These are phyloP conservation scores for Pinus tabuliformis DNA, from an alignment of 75 land plant species.

Conservation along the genomic window DNA sequence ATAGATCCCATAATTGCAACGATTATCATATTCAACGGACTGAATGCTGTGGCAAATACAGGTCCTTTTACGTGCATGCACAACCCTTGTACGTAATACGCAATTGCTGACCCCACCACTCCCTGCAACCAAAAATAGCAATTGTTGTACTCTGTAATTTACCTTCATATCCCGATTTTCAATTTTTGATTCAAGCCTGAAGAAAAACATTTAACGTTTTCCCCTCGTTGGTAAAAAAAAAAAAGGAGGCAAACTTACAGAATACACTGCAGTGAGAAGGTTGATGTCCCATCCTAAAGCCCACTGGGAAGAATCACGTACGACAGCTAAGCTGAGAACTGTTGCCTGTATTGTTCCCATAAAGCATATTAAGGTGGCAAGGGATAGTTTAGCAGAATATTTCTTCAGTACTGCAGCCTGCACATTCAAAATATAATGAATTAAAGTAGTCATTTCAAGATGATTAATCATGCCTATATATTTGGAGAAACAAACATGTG, in stretches of 20 bases:
- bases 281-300: slow-evolving; percentile 56
- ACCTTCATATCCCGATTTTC: background rate
- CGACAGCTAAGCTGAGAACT: slow-evolving; percentile 50
- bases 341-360: slow-evolving; percentile 54
- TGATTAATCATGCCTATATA: no score
- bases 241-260: slow-evolving; percentile 19
- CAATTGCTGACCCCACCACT: slow-evolving; percentile 1
- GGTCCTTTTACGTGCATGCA: slow-evolving; percentile 5
- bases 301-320: slow-evolving; percentile 35
- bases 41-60: slow-evolving; percentile 1
- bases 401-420: slow-evolving; percentile 37
- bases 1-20: slow-evolving; percentile 57
- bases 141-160: background rate
- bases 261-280: slow-evolving; percentile 58
- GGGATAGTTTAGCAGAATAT: slow-evolving; percentile 42
- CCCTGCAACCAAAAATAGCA: background rate
- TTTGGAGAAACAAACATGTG: no score
- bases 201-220: background rate
- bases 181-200: background rate
- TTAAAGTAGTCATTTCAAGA: no score
- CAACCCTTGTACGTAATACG: background rate
- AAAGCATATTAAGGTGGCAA: slow-evolving; percentile 46
- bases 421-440: background rate
- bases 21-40: background rate
- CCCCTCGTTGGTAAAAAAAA: background rate